Evolutionary conservation across 345 rosid genomes (phyloP), one percentile per base, ranked within the genome.

Genomic region (Rhodomyrtus tomentosa): DNA sequence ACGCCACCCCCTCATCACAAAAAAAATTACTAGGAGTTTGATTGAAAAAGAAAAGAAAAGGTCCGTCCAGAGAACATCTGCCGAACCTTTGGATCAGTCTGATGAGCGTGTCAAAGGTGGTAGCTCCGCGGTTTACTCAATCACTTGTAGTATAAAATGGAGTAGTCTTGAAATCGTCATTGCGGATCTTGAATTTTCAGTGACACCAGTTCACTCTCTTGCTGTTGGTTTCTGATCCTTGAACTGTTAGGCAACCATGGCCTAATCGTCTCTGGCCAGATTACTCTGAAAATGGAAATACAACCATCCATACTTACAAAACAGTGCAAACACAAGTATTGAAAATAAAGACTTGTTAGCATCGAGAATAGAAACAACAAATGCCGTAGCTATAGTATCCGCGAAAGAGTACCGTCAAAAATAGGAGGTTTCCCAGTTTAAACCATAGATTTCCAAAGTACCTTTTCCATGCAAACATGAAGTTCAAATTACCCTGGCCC

Each of bases 161-260:
- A 32, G 20, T 68, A 68, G 38, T 40, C 74, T 40, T 15, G 72
- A 68, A 74, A 25, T 83, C 55, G 86, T 89, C 89, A 93, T 80
- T 89, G 93, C 87, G 91, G 92, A 56, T 93, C 98, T 81, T 94
- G 90, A 62, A 82, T 85, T 88, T 92, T 95, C 85, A 96, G 89
- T 24, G 98, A 86, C 80, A 92, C 92, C 84, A 96, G 88, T 88
- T 96, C 98, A 32, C 94, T 93, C 81, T 92, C 94, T 62, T 93
- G 95, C 59, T 86, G 92, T 83, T 89, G 94, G 88, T 87, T 87
- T 88, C 91, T 87, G 24, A 83, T 81, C 87, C 87, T 94, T 38
- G 87, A 81, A 87, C 88, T 84, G 88, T 54, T 89, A 1, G 96
- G 94, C 82, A 92, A 88, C 95, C 94, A 94, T 86, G 91, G 92